These are phyloP conservation scores for Luzula sylvatica DNA, from an alignment of 176 grass and related monocot genomes.

Conservation along the genomic window DNA sequence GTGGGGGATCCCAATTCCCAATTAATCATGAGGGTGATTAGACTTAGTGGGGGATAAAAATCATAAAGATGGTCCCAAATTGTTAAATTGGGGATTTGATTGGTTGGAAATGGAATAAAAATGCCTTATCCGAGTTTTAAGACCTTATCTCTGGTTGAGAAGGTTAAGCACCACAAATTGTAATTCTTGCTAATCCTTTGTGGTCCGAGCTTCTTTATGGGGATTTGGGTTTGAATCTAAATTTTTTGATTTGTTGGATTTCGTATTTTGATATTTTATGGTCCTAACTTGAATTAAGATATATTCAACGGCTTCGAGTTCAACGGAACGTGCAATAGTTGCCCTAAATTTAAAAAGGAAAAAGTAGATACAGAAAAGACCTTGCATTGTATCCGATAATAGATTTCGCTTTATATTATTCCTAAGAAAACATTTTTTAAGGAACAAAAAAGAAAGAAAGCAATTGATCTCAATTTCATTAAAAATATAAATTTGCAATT, in stretches of 20 bases:
- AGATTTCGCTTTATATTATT: too few species aligned
- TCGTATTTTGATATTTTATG: conserved; percentile 1
- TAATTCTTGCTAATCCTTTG: conserved; percentile 15
- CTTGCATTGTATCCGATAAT: too few species aligned
- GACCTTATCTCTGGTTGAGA: conserved; percentile 18
- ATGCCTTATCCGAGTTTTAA: conserved; percentile 15
- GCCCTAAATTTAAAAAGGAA: too few species aligned
- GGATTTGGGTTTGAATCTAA: conserved; percentile 8
- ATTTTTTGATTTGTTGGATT: conserved; percentile 16
- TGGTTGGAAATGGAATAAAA: conserved; percentile 15
- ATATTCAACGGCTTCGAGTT: conserved; percentile 11
- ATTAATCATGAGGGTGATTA: conserved; percentile 1
- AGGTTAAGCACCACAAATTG: conserved; percentile 19
- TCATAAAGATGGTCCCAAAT: conserved; percentile 23
- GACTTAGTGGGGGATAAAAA: background rate
- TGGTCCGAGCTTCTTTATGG: conserved; percentile 11
- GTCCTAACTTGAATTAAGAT: background rate
- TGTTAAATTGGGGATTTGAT: conserved; percentile 3
- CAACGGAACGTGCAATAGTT: background rate
- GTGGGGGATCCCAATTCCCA: background rate
- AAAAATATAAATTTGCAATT: too few species aligned
- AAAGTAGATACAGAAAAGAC: too few species aligned
- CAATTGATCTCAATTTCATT: too few species aligned
- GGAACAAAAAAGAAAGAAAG: too few species aligned
- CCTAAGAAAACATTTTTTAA: too few species aligned